Base-by-base conservation (phyloP, 257 asterid genomes). In the Pogostemon cablin region DNA sequence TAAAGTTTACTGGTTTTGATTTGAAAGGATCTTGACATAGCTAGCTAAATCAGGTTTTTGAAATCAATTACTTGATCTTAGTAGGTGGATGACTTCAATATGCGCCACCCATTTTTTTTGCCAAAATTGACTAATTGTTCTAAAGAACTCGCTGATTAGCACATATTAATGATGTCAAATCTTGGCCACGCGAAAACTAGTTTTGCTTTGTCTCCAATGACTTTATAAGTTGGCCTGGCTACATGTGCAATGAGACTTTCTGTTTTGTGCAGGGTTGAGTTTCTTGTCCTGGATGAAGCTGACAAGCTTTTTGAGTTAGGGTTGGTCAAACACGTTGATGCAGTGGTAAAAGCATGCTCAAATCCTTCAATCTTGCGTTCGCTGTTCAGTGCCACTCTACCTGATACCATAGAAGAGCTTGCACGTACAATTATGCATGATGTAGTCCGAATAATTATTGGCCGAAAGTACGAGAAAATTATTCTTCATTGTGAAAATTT, bases 351-450 rank as follows among this genome's bases (percentile, higher is more conserved):
- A 81, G 96, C 96, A n/a, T 92, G 98, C 84, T 86, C 98, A 52
- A 90, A 90, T 75, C 98, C 98, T 76, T 84, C 92, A 69, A 90
- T 92, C 65, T 25, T 86, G 59, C 95, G 96, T 61, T 88, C 96
- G 39, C 71, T 92, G 70, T 92, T 88, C 68, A 92, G 97, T 72
- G 98, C 98, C 78, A 92, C 97, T 77, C 86, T 90, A 80, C 98
- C 98, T 38, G 98, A 92, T 79, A 82, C 83, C 7, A 90, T 92
- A 65, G 98, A 90, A 84, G 95, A 84, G 62, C 95, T 90, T 75
- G 98, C 98, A 48, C 95, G 97, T 10, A 88, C 97, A 62, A 90
- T 90, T 49, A 90, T 92, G 98, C 98, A 92, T 72, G 98, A 90
- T 71, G 96, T 95, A 55, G 84, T 90, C 63, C 90, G 98, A 48